These are phyloP conservation scores for Fusarium sp. DNA, from an alignment of 2,329 filamentous ascomycete genomes.

Conservation along the genomic window DNA sequence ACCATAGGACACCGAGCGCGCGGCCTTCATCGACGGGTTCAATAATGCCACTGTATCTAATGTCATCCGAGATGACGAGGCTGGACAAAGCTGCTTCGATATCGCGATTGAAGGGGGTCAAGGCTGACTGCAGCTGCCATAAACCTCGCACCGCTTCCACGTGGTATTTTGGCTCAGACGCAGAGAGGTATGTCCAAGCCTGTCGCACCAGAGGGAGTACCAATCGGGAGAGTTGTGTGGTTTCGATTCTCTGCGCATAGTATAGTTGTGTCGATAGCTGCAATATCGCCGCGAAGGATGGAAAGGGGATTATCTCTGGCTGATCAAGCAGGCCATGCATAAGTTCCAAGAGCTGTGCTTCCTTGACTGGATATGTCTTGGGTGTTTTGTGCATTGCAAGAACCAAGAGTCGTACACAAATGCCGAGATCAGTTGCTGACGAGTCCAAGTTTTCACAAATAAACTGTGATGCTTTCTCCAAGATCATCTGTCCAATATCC, in stretches of 20 bases:
- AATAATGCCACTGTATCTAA: conserved; percentile 1
- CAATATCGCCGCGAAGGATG: conserved; percentile 68
- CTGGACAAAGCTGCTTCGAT: conserved; percentile 83
- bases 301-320: conserved; percentile 59
- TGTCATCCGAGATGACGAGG: conserved; percentile 71
- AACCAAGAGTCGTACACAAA: conserved; percentile 70
- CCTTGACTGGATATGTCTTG: conserved; percentile 57
- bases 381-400: conserved; percentile 67
- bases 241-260: conserved; percentile 63
- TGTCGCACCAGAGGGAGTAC: conserved; percentile 76
- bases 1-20: conserved; percentile 83
- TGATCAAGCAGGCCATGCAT: conserved; percentile 62
- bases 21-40: conserved; percentile 71
- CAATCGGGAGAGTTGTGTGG: conserved; percentile 69
- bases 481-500: conserved; percentile 70
- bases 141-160: conserved; percentile 90
- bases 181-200: conserved; percentile 85
- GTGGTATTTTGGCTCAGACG: conserved; percentile 90
- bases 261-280: conserved; percentile 70
- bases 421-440: conserved; percentile 62
- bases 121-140: conserved; percentile 84
- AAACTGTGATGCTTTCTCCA: conserved; percentile 69
- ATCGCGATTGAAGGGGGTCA: conserved; percentile 75
- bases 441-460: conserved; percentile 60
- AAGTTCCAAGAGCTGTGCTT: conserved; percentile 61